Conservation (phyloP, 2,329 filamentous ascomycete species). For the Neonectria ditissima region DNA sequence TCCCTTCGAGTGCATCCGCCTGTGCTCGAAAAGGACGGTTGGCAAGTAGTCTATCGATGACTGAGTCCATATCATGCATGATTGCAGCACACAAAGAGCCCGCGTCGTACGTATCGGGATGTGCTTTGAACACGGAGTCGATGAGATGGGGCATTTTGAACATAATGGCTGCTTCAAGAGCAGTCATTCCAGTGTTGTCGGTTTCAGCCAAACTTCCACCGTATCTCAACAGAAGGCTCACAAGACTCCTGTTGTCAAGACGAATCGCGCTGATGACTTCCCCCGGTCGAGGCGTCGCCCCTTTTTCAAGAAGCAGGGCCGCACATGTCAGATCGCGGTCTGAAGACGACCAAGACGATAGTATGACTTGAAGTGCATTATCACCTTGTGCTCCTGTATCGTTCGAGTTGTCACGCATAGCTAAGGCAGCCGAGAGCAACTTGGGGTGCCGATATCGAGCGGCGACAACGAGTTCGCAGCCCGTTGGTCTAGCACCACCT, state of each 20-base stretch:
- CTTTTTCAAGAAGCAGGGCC: constrained; percentile 1
- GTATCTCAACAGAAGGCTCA: background rate
- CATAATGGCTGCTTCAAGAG: constrained; percentile 1
- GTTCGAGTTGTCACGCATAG: background rate
- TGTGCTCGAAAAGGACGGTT: background rate
- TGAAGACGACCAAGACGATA: background rate
- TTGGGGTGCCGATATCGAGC: background rate
- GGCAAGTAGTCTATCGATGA: background rate
- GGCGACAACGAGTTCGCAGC: background rate
- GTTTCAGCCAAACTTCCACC: background rate
- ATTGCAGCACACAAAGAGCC: constrained; percentile 10
- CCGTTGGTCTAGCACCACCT: constrained; percentile 1
- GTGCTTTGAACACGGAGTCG: background rate
- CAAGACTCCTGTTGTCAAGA: background rate
- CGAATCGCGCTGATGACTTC: background rate
- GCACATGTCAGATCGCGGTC: background rate
- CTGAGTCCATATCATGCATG: background rate
- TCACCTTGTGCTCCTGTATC: background rate
- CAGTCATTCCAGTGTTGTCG: background rate
- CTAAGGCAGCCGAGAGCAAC: constrained; percentile 2
- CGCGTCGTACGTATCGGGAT: background rate
- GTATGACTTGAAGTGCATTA: background rate
- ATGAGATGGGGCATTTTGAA: background rate
- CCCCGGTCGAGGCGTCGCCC: constrained; percentile 2
- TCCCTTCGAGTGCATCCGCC: background rate